phyloP scores from a whole-genome alignment of 371 early-diverging fungal genomes.

The Amoeboaphelidium occidentale region DNA sequence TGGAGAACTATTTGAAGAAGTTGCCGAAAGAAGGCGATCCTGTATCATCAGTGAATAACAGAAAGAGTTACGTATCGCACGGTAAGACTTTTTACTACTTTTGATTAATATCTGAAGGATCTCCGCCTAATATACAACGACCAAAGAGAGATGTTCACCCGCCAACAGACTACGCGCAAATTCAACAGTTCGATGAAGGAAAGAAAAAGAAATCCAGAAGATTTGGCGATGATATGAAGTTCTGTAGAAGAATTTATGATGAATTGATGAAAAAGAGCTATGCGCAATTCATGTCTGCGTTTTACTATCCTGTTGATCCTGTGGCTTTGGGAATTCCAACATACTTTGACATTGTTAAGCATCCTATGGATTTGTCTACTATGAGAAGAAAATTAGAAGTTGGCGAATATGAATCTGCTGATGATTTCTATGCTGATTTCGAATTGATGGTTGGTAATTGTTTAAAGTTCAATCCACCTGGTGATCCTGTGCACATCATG shows the following conservation, averaged over 20 bases:
- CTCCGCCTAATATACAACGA: too few relatives aligned
- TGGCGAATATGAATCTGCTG: slow-evolving; percentile 6
- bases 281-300: slow-evolving; percentile 4
- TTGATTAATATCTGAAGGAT: not conserved
- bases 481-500: not conserved
- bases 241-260: slow-evolving; percentile 34
- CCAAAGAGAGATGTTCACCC: slow-evolving; percentile 45
- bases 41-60: not conserved
- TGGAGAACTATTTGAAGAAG: not conserved
- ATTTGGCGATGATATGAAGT: slow-evolving; percentile 15
- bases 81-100: not conserved
- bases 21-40: not conserved
- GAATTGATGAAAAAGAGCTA: slow-evolving; percentile 47
- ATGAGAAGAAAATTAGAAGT: slow-evolving; percentile 52
- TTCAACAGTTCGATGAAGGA: slow-evolving; percentile 22
- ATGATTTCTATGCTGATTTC: slow-evolving; percentile 12
- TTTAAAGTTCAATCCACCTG: slow-evolving; percentile 12
- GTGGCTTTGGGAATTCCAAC: slow-evolving; percentile 71
- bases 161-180: slow-evolving; percentile 26
- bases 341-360: slow-evolving; percentile 71
- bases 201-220: slow-evolving; percentile 11
- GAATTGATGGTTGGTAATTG: slow-evolving; percentile 18
- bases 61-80: not conserved
- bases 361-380: slow-evolving; percentile 95
- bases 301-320: slow-evolving; percentile 71